Conservation (phyloP, 345 rosid species). For the Populus euphratica region DNA sequence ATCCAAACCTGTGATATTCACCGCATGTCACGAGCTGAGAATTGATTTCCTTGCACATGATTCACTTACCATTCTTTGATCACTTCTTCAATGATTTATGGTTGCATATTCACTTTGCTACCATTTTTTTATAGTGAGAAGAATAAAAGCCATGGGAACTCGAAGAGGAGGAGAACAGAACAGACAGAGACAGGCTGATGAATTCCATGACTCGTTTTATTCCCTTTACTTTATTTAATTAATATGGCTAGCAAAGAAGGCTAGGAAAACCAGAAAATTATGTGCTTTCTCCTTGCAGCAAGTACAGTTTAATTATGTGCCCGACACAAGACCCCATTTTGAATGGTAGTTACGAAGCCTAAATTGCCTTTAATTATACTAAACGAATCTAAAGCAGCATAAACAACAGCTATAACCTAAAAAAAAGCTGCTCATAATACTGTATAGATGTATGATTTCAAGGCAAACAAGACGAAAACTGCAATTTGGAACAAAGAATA, state of each 20-base stretch:
- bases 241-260: not conserved
- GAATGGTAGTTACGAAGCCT: not conserved
- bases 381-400: not conserved
- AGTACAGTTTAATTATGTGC: not conserved
- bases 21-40: not conserved
- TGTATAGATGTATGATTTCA: not conserved
- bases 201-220: too few relatives aligned
- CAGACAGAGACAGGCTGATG: too few relatives aligned
- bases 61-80: too few relatives aligned
- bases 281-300: not conserved
- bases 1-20: too few relatives aligned
- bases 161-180: too few relatives aligned
- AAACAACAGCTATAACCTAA: not conserved
- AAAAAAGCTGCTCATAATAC: not conserved
- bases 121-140: too few relatives aligned
- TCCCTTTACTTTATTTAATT: not conserved
- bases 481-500: not conserved
- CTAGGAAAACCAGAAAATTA: not conserved
- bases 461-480: not conserved
- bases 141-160: too few relatives aligned
- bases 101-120: too few relatives aligned
- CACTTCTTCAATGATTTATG: too few relatives aligned
- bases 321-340: not conserved
- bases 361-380: not conserved
- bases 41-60: not conserved